A percentile compares a stretch with the other conserved stretches of the same genome.
phyloP scores from a whole-genome alignment of 1,284 basidiomycete species.

The Irpex rosettiformis region DNA sequence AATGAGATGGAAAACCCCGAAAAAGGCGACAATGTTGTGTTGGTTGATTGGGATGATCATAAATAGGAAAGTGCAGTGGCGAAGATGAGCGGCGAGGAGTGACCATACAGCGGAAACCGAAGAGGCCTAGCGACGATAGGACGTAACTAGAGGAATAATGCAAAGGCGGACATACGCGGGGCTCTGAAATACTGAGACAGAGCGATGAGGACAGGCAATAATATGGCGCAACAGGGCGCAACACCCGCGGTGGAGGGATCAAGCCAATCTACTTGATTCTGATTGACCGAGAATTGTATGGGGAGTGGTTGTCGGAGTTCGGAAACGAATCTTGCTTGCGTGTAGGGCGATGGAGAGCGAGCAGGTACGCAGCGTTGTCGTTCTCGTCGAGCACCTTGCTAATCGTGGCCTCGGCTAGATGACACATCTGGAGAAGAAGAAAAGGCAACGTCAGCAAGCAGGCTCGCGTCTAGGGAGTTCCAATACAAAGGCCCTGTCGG shows the following conservation, averaged over 20 bases:
- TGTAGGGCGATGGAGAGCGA: constrained; percentile 51
- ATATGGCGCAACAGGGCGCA: constrained; percentile 3
- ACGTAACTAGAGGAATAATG: neutral
- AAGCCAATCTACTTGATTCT: constrained; percentile 25
- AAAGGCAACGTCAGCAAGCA: neutral
- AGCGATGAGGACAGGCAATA: constrained; percentile 4
- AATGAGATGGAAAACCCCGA: neutral
- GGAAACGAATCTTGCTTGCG: constrained; percentile 13
- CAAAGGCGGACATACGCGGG: neutral
- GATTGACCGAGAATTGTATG: constrained; percentile 25
- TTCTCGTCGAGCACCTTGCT: constrained; percentile 59
- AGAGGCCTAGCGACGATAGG: neutral
- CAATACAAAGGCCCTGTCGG: neutral
- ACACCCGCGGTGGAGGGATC: constrained; percentile 1
- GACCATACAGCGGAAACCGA: neutral
- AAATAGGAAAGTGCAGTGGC: constrained; percentile 4
- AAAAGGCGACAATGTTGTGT: neutral
- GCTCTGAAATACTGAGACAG: constrained; percentile 14
- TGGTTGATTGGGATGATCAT: constrained; percentile 7
- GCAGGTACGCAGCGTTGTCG: constrained; percentile 61
- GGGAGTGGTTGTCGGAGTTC: constrained; percentile 18
- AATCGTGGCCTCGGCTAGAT: constrained; percentile 67
- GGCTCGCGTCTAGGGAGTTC: constrained; percentile 3
- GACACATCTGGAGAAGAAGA: constrained; percentile 48
- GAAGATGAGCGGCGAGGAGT: neutral